Base-by-base conservation (phyloP, 768 basidiomycete species). In the Tephrocybe sp. region DNA sequence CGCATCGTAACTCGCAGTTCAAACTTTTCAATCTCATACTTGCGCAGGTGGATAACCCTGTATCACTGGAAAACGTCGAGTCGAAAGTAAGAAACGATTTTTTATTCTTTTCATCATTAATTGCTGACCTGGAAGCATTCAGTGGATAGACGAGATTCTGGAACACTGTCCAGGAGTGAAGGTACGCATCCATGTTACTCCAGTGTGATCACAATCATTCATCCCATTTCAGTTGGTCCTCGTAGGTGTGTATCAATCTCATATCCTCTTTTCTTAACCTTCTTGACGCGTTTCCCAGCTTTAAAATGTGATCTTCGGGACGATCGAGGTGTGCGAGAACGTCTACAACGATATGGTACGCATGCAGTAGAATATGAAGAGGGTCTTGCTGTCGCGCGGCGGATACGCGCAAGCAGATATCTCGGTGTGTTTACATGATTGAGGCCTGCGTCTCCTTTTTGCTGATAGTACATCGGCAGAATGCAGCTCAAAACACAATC, bases 81-180 rank as follows among this genome's bases (percentile, higher is more conserved):
- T 77, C 83, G 17, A 98, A 96, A 78, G 92, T 89, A 57, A 48
- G 60, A 38, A 32, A 20, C 17, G n/a, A 9, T 13, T 40, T 20
- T 3, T 26, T 26, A 26, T 26, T 23, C 19, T 11, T 12, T 46
- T 14, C 31, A 14, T 45, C 32, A 11, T 44, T 44, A 20, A 14
- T 12, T 14, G 42, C 49, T 26, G 45, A 44, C 40, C 47, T 40
- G 39, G 26, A 19, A 33, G 32, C 30, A 38, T 23, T 13, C 62
- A 96, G 92, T 97, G 95, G 94, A 76, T 97, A 49, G 88, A 94
- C 41, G 93, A 97, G 65, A 88, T 97, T 32, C 64, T 92, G 43
- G 88, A 97, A 68, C 87, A 92, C 60, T 97, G 94, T 69, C 91
- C 92, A 12, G 96, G 95, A 8, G 96, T 98, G 44, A 97, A 96